Conservation (phyloP, 371 early-diverging fungal genomes). For the Chytridium lagenaria region DNA sequence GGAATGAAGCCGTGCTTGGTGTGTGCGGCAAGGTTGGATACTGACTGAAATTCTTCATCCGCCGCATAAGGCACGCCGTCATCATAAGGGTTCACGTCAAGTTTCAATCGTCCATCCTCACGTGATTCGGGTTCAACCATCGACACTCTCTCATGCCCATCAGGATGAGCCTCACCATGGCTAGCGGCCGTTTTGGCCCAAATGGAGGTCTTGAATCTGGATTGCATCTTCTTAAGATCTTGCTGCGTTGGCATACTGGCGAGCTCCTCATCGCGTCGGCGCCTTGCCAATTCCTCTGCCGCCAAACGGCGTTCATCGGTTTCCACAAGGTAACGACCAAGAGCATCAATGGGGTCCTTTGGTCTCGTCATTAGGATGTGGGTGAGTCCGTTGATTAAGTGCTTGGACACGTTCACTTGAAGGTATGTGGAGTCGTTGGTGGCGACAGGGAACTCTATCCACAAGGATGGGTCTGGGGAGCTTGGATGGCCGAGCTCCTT, state of each 20-base stretch:
- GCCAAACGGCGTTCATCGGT: not conserved
- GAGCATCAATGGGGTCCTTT: conserved; percentile 16
- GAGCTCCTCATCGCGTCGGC: not conserved
- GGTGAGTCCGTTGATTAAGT: conserved; percentile 1
- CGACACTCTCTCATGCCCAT: not conserved
- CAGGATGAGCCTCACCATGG: not conserved
- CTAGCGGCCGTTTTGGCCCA: conserved; percentile 8
- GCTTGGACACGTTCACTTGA: conserved; percentile 7
- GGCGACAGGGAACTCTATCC: conserved; percentile 25
- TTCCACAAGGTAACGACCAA: conserved; percentile 8
- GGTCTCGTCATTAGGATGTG: conserved; percentile 13
- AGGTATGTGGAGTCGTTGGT: conserved; percentile 20
- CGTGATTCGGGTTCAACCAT: not conserved
- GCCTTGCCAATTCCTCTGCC: conserved; percentile 3
- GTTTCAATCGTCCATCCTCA: not conserved
- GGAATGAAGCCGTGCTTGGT: not conserved
- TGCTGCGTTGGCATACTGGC: not conserved
- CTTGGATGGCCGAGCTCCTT: not conserved
- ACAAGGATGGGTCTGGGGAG: conserved; percentile 9
- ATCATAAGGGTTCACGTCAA: not conserved
- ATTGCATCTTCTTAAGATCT: conserved; percentile 12
- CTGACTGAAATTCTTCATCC: not conserved
- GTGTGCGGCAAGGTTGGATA: not conserved
- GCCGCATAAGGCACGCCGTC: conserved; percentile 10
- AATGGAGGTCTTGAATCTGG: conserved; percentile 2